Evolutionary conservation across 139 green algal species (phyloP).

Genomic region (Penium margaritaceum): DNA sequence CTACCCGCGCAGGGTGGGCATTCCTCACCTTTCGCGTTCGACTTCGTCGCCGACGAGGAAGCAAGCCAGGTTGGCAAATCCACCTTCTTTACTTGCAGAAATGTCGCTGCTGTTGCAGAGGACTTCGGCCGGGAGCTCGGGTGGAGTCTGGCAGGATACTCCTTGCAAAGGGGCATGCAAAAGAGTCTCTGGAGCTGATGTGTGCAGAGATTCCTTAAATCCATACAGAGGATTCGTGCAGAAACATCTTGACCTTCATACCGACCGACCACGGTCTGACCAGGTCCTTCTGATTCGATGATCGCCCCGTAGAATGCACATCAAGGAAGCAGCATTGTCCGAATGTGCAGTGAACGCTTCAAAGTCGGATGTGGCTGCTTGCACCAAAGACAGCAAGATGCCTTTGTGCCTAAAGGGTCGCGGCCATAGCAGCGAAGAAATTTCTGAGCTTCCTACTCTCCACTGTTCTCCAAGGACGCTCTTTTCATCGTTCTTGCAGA

Average conservation of each 20-base stretch:
- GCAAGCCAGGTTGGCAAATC: conserved; percentile 20
- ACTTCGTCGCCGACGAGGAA: conserved; percentile 35
- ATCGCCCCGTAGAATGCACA: too few species aligned
- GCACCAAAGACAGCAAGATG: background rate
- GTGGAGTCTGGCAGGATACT: background rate
- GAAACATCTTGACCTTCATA: too few species aligned
- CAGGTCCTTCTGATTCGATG: too few species aligned
- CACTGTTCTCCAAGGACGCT: background rate
- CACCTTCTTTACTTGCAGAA: background rate
- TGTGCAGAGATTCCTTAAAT: background rate
- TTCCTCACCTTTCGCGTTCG: conserved; percentile 37
- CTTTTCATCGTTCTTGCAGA: background rate
- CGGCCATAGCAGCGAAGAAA: background rate
- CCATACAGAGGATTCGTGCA: background rate
- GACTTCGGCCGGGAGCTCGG: background rate
- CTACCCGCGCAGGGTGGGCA: background rate
- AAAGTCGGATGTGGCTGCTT: background rate
- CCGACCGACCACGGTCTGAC: too few species aligned
- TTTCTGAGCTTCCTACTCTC: background rate
- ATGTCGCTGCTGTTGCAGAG: background rate
- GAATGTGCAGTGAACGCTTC: background rate
- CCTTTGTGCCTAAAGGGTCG: background rate
- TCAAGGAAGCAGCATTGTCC: too few species aligned
- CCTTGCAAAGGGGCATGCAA: background rate
- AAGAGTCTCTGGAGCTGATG: background rate